phyloP scores from a whole-genome alignment of 2,329 filamentous ascomycete genomes.

The Emmonsiellopsis sp. region DNA sequence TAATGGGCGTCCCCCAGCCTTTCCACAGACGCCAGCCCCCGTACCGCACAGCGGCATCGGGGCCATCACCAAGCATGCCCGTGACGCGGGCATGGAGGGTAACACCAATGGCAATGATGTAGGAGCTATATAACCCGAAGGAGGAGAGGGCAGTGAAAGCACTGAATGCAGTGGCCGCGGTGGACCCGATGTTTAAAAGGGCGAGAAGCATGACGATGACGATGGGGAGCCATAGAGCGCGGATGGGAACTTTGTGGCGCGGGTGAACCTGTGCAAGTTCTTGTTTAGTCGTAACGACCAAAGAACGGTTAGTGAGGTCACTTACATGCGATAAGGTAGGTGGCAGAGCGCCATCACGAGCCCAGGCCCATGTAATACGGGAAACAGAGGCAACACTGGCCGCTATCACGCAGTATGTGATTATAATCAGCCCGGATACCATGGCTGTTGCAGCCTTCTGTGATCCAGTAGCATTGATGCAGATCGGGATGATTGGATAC shows the following conservation, averaged over 20 bases:
- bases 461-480: conserved; percentile 32
- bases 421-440: conserved; percentile 28
- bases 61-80: conserved; percentile 15
- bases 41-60: conserved; percentile 13
- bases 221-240: conserved; percentile 27
- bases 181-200: conserved; percentile 32
- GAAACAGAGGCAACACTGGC: conserved; percentile 39
- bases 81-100: conserved; percentile 26
- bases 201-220: conserved; percentile 25
- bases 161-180: conserved; percentile 24
- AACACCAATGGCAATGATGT: conserved; percentile 31
- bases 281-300: background rate
- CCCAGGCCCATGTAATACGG: conserved; percentile 43
- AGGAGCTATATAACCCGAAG: conserved; percentile 30
- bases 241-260: conserved; percentile 26
- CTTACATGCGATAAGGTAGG: conserved; percentile 26
- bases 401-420: conserved; percentile 32
- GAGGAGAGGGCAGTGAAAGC: conserved; percentile 32
- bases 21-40: conserved; percentile 15
- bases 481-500: conserved; percentile 37
- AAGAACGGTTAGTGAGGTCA: background rate
- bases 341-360: conserved; percentile 39
- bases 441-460: conserved; percentile 33
- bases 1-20: conserved; percentile 19
- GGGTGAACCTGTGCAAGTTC: conserved; percentile 22